phyloP scores from a whole-genome alignment of 2,329 filamentous ascomycete genomes.

The Cladosporium oxysporum region DNA sequence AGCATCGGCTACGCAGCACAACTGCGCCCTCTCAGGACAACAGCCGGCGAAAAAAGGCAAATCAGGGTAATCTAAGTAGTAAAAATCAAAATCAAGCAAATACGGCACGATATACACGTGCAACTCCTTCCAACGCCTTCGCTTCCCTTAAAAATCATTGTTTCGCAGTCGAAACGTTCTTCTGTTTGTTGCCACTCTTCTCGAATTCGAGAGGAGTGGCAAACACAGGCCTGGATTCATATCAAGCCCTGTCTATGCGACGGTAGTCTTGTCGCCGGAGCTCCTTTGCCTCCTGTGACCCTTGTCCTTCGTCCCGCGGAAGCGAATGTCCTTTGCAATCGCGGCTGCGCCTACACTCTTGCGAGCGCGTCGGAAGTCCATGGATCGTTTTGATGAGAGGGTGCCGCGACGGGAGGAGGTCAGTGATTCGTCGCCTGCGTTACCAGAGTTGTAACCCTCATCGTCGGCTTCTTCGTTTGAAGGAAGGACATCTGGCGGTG shows the following conservation, averaged over 20 bases:
- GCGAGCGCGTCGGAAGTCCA: slow-evolving; percentile 7
- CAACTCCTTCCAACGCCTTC: slow-evolving; percentile 17
- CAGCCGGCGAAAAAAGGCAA: not conserved
- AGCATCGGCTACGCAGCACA: not conserved
- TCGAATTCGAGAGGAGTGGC: not conserved
- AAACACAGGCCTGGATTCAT: not conserved
- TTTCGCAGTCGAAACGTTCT: not conserved
- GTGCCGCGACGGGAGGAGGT: slow-evolving; percentile 7
- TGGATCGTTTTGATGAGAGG: slow-evolving; percentile 1
- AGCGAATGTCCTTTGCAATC: slow-evolving; percentile 16
- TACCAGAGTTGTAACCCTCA: slow-evolving; percentile 15
- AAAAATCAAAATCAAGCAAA: not conserved
- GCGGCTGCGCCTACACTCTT: slow-evolving; percentile 4
- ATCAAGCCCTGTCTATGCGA: not conserved
- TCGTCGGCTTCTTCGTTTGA: slow-evolving; percentile 13
- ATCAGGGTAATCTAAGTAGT: not conserved
- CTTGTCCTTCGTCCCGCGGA: slow-evolving; percentile 1
- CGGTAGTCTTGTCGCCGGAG: slow-evolving; percentile 4
- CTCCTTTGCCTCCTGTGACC: slow-evolving; percentile 15
- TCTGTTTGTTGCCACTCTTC: not conserved
- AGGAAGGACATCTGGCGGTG: slow-evolving; percentile 19
- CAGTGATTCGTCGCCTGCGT: not conserved
- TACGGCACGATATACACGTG: not conserved
- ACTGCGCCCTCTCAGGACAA: not conserved
- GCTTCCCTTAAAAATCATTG: slow-evolving; percentile 3